Percentiles rank a stretch among this genome's conserved stretches.
These are phyloP conservation scores for Cercospora sojina DNA, from an alignment of 2,329 filamentous ascomycete species.

Conservation along the genomic window DNA sequence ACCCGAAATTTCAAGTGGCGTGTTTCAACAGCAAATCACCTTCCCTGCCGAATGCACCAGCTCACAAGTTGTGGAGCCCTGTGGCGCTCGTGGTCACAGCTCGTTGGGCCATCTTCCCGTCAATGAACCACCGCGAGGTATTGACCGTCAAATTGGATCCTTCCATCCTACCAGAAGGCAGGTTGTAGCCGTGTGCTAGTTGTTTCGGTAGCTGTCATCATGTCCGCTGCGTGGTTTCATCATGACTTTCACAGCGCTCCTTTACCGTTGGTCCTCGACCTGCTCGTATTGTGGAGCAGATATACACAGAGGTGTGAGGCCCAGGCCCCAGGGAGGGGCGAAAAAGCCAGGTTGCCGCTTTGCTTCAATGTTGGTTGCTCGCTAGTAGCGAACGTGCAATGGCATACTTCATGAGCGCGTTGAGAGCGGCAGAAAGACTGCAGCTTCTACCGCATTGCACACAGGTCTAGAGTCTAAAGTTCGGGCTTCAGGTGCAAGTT, in stretches of 20 bases:
- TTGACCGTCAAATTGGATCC: conserved; percentile 13
- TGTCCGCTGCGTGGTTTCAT: conserved; percentile 7
- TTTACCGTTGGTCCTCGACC: background rate
- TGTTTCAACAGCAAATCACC: conserved; percentile 13
- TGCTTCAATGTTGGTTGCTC: background rate
- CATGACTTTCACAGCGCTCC: conserved; percentile 10
- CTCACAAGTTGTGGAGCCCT: background rate
- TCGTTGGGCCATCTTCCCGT: conserved; percentile 8
- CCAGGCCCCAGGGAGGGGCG: too few species aligned
- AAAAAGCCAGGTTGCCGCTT: background rate
- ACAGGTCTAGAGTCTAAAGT: background rate
- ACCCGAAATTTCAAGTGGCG: background rate
- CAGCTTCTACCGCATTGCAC: background rate
- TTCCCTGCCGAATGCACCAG: conserved; percentile 10
- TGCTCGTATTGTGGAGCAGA: background rate
- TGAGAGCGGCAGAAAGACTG: too few species aligned
- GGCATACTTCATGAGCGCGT: conserved; percentile 15
- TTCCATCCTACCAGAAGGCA: conserved; percentile 7
- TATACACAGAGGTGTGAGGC: too few species aligned
- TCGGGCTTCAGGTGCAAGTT: conserved; percentile 13
- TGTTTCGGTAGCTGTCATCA: background rate
- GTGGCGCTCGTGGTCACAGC: conserved; percentile 4
- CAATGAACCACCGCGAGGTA: conserved; percentile 13
- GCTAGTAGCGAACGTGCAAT: background rate
- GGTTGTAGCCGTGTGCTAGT: conserved; percentile 11